Evolutionary conservation across 495 filamentous ascomycete genomes (phyloP), one percentile per base, ranked within the genome.

Genomic region (Chaetomium tenue): DNA sequence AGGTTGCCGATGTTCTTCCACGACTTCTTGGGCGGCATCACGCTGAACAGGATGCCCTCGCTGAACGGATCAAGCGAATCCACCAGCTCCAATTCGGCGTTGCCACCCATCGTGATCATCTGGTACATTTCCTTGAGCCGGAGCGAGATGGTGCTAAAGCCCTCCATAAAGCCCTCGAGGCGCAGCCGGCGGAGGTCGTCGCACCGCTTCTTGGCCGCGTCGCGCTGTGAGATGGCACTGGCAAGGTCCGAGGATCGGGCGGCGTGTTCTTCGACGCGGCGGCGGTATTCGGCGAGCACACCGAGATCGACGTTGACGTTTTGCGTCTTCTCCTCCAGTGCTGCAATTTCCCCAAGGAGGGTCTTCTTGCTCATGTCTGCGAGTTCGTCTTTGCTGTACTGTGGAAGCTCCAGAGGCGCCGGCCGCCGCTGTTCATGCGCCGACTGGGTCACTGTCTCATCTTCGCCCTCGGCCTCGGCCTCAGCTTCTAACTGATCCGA

Each of bases 81-180:
- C 23, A 98, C 94, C 30, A 98, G 86, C 74, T 98, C 94, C 16
- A 98, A 82, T 80, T 98, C 95, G 9, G 94, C 94, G 70, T 98
- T 98, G 48, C 94, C 94, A 65, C 94, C 94, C 94, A 98, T 98
- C 30, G 94, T 98, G 76, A 98, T 98, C 94, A 98, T 97, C 76
- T 98, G 94, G 79, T 98, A 98, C 94, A 98, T 98, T 76, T 98
- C 94, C 80, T 98, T 98, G 60, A 98, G 81, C 2, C 93, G 88
- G 23, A 97, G 79, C n/a, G 93, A 97, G 73, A 98, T 98, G 60
- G 84, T 88, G 73, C 88, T 88, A 78, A 98, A 98, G 28, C 95
- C 94, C 76, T 93, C 92, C 93, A 98, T 98, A 84, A 98, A 98
- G 56, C 94, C 94, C 66, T 97, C 93, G 11, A 98, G 79, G 6